Conservation (phyloP, 2,329 filamentous ascomycete species). For the Cadophora sp. region DNA sequence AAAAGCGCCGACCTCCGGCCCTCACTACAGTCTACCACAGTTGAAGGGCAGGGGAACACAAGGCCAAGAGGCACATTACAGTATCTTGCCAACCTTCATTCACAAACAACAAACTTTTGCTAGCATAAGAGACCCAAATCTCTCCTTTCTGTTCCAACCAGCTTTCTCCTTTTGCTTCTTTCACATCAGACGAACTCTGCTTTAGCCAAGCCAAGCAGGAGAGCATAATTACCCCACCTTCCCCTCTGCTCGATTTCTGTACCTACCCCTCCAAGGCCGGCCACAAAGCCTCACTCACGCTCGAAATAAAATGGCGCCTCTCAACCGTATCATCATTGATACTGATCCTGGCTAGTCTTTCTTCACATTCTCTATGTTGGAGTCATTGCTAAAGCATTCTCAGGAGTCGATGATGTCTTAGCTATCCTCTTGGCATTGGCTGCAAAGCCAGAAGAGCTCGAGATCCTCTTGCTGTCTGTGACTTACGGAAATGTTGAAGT, state of each 20-base stretch:
- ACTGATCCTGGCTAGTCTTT: slow-evolving; percentile 78
- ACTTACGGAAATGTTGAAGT: slow-evolving; percentile 95
- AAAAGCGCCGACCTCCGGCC: slow-evolving; percentile 4
- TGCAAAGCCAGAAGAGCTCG: slow-evolving; percentile 81
- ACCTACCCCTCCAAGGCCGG: slow-evolving; percentile 10
- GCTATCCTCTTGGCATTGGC: slow-evolving; percentile 88
- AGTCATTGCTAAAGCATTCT: slow-evolving; percentile 15
- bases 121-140: neutral
- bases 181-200: slow-evolving; percentile 8
- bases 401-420: slow-evolving; percentile 88
- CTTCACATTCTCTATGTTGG: too few relatives aligned
- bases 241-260: neutral
- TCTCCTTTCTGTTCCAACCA: neutral
- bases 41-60: neutral
- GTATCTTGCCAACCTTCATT: neutral
- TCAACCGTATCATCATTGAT: slow-evolving; percentile 88
- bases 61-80: neutral
- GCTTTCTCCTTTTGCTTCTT: neutral
- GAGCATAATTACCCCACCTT: slow-evolving; percentile 2
- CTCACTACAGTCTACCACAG: neutral
- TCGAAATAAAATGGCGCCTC: slow-evolving; percentile 62
- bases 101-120: neutral
- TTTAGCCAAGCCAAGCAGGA: slow-evolving; percentile 12
- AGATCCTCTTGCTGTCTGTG: slow-evolving; percentile 84
- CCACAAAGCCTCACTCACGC: neutral